phyloP scores from a whole-genome alignment of 2,329 filamentous ascomycete species.

The Parastagonospora avenae region DNA sequence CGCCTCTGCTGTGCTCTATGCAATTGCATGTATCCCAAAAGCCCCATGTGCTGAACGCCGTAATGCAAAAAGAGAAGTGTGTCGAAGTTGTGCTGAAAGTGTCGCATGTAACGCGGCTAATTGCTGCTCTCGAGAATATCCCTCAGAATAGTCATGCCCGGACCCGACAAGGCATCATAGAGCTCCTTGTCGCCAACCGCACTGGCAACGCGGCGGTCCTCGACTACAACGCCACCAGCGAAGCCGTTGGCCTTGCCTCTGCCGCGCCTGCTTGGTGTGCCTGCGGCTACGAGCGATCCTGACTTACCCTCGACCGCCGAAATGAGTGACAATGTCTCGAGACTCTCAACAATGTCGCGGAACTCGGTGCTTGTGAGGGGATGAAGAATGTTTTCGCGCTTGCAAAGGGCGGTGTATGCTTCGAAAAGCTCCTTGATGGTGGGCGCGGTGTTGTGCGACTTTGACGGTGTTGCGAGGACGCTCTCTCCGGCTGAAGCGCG shows the following conservation, averaged over 20 bases:
- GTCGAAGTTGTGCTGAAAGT: background rate
- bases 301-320: slow-evolving; percentile 72
- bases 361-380: slow-evolving; percentile 92
- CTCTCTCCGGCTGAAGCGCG: slow-evolving; percentile 49
- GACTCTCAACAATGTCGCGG: slow-evolving; percentile 84
- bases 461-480: slow-evolving; percentile 49
- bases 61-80: background rate
- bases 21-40: background rate
- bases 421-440: slow-evolving; percentile 85
- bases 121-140: slow-evolving; percentile 35
- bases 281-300: slow-evolving; percentile 66
- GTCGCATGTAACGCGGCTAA: slow-evolving; percentile 2
- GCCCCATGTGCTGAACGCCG: background rate
- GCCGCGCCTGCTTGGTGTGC: slow-evolving; percentile 74
- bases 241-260: slow-evolving; percentile 48
- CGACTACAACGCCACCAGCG: slow-evolving; percentile 56
- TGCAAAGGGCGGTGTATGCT: slow-evolving; percentile 82
- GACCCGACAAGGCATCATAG: slow-evolving; percentile 66
- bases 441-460: slow-evolving; percentile 64
- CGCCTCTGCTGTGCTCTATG: background rate
- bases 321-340: slow-evolving; percentile 86
- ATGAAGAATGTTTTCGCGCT: slow-evolving; percentile 83
- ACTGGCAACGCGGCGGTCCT: slow-evolving; percentile 80
- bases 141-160: slow-evolving; percentile 50
- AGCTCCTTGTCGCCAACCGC: slow-evolving; percentile 82